Evolutionary conservation across 306 rosid species (phyloP).

Genomic region (Vachellia collinsii): DNA sequence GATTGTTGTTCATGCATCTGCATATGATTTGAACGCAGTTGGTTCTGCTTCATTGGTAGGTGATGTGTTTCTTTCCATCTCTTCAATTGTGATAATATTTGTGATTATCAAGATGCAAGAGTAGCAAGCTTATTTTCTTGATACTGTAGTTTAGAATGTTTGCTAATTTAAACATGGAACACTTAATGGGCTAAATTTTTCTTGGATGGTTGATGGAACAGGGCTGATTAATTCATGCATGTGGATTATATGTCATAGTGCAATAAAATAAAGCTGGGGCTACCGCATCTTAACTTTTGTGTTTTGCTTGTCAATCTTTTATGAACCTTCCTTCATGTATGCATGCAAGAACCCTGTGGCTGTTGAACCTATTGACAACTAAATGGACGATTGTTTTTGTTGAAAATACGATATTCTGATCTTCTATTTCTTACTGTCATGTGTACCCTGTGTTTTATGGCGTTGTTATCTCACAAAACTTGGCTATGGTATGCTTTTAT

Average conservation of each 20-base stretch:
- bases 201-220: neutral
- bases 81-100: neutral
- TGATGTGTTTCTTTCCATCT: slow-evolving; percentile 36
- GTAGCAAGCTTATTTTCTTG: too few species aligned
- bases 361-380: slow-evolving; percentile 9
- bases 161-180: neutral
- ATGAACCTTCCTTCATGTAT: slow-evolving; percentile 1
- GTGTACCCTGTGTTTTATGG: neutral
- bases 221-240: neutral
- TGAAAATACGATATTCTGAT: slow-evolving; percentile 20
- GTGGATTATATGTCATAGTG: slow-evolving; percentile 19
- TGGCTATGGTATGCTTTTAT: slow-evolving; percentile 23
- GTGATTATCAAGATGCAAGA: too few species aligned
- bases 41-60: slow-evolving; percentile 75
- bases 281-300: slow-evolving; percentile 5
- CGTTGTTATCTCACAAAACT: neutral
- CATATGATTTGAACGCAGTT: slow-evolving; percentile 68
- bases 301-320: slow-evolving; percentile 25
- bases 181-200: neutral
- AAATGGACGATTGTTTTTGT: slow-evolving; percentile 15
- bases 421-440: slow-evolving; percentile 26
- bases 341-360: slow-evolving; percentile 25
- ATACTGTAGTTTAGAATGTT: neutral
- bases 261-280: neutral
- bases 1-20: slow-evolving; percentile 56